Base-by-base conservation (phyloP, 1,284 basidiomycete species). In the Lentinula novae-zelandiae region DNA sequence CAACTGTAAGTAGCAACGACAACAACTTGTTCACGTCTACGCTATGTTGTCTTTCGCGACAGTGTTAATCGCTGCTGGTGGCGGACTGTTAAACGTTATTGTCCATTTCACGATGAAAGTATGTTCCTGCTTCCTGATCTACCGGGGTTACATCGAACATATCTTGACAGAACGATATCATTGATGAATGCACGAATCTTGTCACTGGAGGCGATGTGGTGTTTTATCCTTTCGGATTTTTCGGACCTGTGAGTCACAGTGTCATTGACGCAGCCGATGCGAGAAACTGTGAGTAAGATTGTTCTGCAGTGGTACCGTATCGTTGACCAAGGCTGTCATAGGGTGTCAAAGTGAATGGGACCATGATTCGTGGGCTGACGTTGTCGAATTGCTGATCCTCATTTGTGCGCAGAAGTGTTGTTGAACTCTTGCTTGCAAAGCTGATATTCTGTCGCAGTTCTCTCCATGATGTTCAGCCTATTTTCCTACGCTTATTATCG, bases 101-200 rank as follows among this genome's bases (percentile, higher is more conserved):
- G 73, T 82, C 0, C 91, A 93, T 68, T 92, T 90, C 71, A 73
- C 76, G 1, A 78, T 82, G 69, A 90, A 93, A 82, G 86, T 81
- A 62, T 5, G 72, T 58, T 44, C 70, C 67, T 39, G 15, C 63
- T 69, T 39, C 7, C 9, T 20, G 34, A 5, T 48, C 33, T 42
- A 8, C n/a, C 15, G 20, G 2, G 10, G 17, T 39, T 22, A 44
- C 52, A 20, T 27, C 13, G 13, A 27, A 17, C 36, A 34, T 31
- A 17, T 44, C 42, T 27, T 20, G 17, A 1, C 58, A 86, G 86
- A 71, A 74, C 51, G 78, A 81, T 51, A 74, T 89, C 44, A 81
- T 91, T 57, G 72, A 66, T 40, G 73, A 78, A 69, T 87, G 82
- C 66, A 71, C 72, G 22, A 67, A 68, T 50, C 61, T 78, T 34